Base-by-base conservation (phyloP, 805 yeast species). In the Schwanniomyces sp. region DNA sequence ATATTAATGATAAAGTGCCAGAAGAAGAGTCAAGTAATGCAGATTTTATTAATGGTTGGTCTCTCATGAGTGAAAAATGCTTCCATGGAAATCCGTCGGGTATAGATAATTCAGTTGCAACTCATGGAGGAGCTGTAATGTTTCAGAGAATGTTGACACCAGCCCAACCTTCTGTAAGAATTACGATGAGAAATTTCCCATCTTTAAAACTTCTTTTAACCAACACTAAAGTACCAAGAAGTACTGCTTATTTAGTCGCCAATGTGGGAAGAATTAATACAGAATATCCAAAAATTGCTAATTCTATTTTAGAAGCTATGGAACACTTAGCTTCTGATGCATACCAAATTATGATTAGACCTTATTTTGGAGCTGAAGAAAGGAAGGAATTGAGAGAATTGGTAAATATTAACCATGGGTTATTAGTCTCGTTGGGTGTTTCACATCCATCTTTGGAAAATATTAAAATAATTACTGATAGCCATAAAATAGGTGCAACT, bases 21-120 rank as follows among this genome's bases (percentile, higher is more conserved):
- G 55, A 70, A 1, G 50, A 61, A 10, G 72, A 70, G 36, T 62
- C 57, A 37, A 65, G 61, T 4, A 84, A 78, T 45, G 74, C 84
- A 24, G 66, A 72, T n/a, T 79, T 84, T 52, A 83, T 94, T 50
- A 92, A 92, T 54, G 68, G 75, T 6, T 91, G 96, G 96, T 84
- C 98, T 1, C 86, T 86, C 53, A 76, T 92, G 72, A 98, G 97
- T 34, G 99, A 94, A 65, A 86, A 86, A 62, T 90, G 97, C 62
- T 88, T 91, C 55, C 98, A 92, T 62, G 98, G 98, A 1, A 91
- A 88, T 57, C 99, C 99, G 7, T 85, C 95, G 16, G 99, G 99
- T 10, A 90, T 94, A 45, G 99, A 94, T 64, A 94, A 94, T 61
- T 91, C 97, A 0, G 97, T 92, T 42, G 95, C 98, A 1, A 87